Evolutionary conservation across 2,329 filamentous ascomycete genomes (phyloP), one percentile per base, ranked within the genome.

Genomic region (Xylaria sp.): DNA sequence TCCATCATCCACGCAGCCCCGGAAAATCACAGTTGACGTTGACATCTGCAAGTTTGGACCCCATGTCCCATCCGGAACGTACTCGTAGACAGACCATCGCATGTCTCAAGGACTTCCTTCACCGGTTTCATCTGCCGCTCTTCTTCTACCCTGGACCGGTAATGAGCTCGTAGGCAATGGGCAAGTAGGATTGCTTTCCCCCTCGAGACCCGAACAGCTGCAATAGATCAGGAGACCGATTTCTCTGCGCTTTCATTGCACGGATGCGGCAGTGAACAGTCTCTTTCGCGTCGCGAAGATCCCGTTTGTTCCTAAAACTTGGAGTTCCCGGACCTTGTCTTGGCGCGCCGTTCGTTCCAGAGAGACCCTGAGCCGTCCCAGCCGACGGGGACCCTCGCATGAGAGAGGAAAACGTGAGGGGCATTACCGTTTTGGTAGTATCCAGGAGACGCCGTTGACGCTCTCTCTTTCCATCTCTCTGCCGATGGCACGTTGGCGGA

Each of bases 121-220:
- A 56, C 59, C 55, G 54, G 44, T 13, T 57, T 57, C 47, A 51
- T 57, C 18, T 23, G 46, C 16, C 8, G 13, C 16, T 30, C 23
- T 30, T 30, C 23, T 30, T 30, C 58, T 30, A 35, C 44, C 52
- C 53, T 54, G 50, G 55, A 19, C 54, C 46, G 57, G 34, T 9
- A 23, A 19, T 10, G 8, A 4, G 16, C n/a, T n/a, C 13, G 42
- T 46, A 42, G 37, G 13, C 37, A 30, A 30, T 42, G 13, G 37
- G 37, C 37, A 46, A 46, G 42, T 13, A 42, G 37, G 37, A 42
- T 42, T 13, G 9, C 23, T 30, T 30, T 30, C 11, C 11, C 37
- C 37, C 37, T 42, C 37, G 37, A 42, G 37, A 42, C 11, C 37
- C 11, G 37, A 42, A 42, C 11, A 42, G 9, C 37, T 42, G 11